phyloP scores from a whole-genome alignment of 164 flowering plant species.

The Tetrastigma voinierianum region DNA sequence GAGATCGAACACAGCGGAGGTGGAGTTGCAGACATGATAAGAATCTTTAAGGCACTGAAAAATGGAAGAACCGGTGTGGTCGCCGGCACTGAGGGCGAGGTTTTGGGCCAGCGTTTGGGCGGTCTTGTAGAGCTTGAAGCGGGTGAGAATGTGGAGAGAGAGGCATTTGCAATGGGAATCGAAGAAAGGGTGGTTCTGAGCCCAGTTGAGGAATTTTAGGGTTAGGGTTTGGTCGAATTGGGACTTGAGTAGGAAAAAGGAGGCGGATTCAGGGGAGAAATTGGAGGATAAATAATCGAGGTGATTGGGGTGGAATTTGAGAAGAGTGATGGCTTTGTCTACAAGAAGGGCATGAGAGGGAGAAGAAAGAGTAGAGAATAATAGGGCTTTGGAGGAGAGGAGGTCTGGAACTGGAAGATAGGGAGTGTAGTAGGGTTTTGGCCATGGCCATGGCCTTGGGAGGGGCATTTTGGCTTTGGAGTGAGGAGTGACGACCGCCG shows the following conservation, averaged over 20 bases:
- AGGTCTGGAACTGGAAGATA: neutral
- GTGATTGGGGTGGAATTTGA: slow-evolving; percentile 38
- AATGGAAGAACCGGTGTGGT: slow-evolving; percentile 28
- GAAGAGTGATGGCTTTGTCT: slow-evolving; percentile 49
- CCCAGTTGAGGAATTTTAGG: slow-evolving; percentile 67
- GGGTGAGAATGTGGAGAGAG: slow-evolving; percentile 70
- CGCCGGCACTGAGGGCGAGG: slow-evolving; percentile 27
- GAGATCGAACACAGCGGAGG: slow-evolving; percentile 78
- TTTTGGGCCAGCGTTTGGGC: slow-evolving; percentile 56
- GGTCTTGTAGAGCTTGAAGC: slow-evolving; percentile 66
- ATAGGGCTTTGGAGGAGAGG: neutral
- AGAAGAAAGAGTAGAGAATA: slow-evolving; percentile 16
- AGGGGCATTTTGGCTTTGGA: slow-evolving; percentile 25
- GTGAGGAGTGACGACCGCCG: too few species aligned
- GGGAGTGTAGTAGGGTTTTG: slow-evolving; percentile 9
- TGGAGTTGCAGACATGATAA: slow-evolving; percentile 45
- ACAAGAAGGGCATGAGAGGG: slow-evolving; percentile 39
- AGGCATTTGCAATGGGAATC: slow-evolving; percentile 48
- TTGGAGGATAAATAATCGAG: slow-evolving; percentile 45
- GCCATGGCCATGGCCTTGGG: too few species aligned
- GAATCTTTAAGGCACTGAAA: slow-evolving; percentile 57
- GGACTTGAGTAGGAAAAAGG: slow-evolving; percentile 51
- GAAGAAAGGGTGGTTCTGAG: slow-evolving; percentile 52
- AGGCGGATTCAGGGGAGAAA: slow-evolving; percentile 66
- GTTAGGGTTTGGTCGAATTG: slow-evolving; percentile 48